phyloP scores from a whole-genome alignment of 2,329 filamentous ascomycete genomes.

The Aspergillus proliferans region DNA sequence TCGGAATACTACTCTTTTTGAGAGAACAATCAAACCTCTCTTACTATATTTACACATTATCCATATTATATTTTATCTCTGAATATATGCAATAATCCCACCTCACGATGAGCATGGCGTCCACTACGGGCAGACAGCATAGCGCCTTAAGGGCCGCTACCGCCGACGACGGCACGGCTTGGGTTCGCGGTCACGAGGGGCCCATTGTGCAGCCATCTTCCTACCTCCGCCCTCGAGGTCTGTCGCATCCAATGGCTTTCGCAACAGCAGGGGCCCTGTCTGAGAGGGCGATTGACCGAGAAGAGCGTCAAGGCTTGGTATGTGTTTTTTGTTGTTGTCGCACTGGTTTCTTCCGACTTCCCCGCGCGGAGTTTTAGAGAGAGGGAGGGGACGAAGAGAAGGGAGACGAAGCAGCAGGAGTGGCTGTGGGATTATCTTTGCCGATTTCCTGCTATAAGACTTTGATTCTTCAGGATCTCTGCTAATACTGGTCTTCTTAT shows the following conservation, averaged over 20 bases:
- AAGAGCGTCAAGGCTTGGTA: slow-evolving; percentile 46
- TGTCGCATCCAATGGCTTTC: slow-evolving; percentile 37
- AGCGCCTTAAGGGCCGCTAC: neutral
- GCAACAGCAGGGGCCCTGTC: slow-evolving; percentile 35
- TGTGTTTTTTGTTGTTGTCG: slow-evolving; percentile 17
- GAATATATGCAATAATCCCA: neutral
- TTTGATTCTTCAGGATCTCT: slow-evolving; percentile 2
- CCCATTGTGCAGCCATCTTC: slow-evolving; percentile 45
- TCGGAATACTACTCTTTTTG: neutral
- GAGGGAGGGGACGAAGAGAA: neutral
- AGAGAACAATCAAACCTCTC: neutral
- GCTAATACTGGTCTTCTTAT: slow-evolving; percentile 3
- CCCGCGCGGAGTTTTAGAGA: neutral
- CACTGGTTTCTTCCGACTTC: neutral
- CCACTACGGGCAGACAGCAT: neutral
- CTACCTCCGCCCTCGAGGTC: slow-evolving; percentile 37
- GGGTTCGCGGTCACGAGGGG: slow-evolving; percentile 34
- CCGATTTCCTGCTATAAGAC: neutral
- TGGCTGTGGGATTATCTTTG: neutral
- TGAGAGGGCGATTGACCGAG: slow-evolving; percentile 43
- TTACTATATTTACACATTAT: neutral
- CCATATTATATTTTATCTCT: neutral
- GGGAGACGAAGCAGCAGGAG: neutral
- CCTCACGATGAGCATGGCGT: neutral
- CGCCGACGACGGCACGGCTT: neutral